Evolutionary conservation across 148 eudicot genomes (phyloP).

Genomic region (Heliamphora exappendiculata): DNA sequence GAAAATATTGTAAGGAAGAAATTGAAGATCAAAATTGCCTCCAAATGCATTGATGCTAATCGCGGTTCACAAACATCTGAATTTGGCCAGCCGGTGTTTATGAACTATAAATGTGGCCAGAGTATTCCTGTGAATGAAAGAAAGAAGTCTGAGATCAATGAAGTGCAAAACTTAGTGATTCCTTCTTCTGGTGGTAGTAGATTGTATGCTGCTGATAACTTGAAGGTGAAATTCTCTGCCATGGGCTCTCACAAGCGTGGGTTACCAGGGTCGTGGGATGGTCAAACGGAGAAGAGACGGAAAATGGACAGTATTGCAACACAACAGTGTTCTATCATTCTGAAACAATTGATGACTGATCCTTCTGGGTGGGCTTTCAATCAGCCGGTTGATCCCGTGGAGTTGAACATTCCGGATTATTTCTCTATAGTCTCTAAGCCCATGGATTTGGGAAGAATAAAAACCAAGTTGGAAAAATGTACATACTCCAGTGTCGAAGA

Average conservation of each 20-base stretch:
- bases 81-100: background rate
- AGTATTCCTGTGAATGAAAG: background rate
- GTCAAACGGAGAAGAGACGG: slow-evolving; percentile 35
- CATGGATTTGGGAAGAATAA: slow-evolving; percentile 92
- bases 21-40: slow-evolving; percentile 33
- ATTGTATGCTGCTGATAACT: slow-evolving; percentile 11
- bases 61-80: slow-evolving; percentile 7
- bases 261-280: slow-evolving; percentile 20
- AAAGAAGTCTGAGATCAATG: slow-evolving; percentile 4
- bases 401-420: slow-evolving; percentile 60
- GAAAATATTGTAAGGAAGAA: slow-evolving; percentile 17
- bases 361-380: slow-evolving; percentile 30
- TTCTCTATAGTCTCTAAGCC: slow-evolving; percentile 56
- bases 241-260: slow-evolving; percentile 37
- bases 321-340: slow-evolving; percentile 36
- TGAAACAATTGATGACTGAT: slow-evolving; percentile 48
- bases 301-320: slow-evolving; percentile 50
- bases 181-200: background rate
- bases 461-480: slow-evolving; percentile 33
- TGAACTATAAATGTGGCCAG: slow-evolving; percentile 1
- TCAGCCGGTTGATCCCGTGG: slow-evolving; percentile 67
- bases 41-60: slow-evolving; percentile 13
- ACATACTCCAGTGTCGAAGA: slow-evolving; percentile 45
- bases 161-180: slow-evolving; percentile 8
- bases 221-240: slow-evolving; percentile 14